A percentile compares a stretch with the other conserved stretches of the same genome.
Evolutionary conservation across 805 yeast genomes (phyloP).

Genomic region (Schwanniomyces occidentalis): DNA sequence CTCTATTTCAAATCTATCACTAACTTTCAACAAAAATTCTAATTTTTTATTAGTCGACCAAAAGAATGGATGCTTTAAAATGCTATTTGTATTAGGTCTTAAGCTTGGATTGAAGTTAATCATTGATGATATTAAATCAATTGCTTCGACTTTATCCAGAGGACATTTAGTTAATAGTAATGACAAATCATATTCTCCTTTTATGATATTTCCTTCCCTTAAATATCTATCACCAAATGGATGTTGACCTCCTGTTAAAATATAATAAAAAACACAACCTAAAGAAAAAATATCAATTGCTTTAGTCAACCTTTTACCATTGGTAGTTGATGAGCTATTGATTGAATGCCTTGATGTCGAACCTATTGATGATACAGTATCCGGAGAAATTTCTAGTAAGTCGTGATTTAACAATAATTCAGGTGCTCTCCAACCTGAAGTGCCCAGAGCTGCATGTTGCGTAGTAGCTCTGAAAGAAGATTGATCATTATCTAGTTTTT

Average conservation of each 20-base stretch:
- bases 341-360: constrained; percentile 17
- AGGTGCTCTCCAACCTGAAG: constrained; percentile 99
- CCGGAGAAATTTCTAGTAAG: constrained; percentile 39
- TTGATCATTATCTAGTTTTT: constrained; percentile 87
- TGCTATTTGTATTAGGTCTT: constrained; percentile 69
- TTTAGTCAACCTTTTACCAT: constrained; percentile 65
- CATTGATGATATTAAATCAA: constrained; percentile 73
- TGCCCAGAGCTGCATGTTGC: constrained; percentile 86
- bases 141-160: constrained; percentile 59
- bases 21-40: constrained; percentile 81
- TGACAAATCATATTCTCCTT: constrained; percentile 55
- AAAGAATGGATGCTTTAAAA: constrained; percentile 84
- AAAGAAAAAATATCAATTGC: constrained; percentile 92
- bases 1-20: constrained; percentile 89
- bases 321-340: constrained; percentile 7
- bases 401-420: constrained; percentile 59
- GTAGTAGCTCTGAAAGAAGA: constrained; percentile 92
- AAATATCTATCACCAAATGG: constrained; percentile 93
- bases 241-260: constrained; percentile 79
- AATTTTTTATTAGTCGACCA: constrained; percentile 76
- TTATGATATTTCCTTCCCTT: constrained; percentile 86
- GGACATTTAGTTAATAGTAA: constrained; percentile 44
- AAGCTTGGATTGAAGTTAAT: constrained; percentile 60
- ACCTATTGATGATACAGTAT: constrained; percentile 30
- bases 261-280: constrained; percentile 92